Evolutionary conservation across 305 asterid species (phyloP), one percentile per base, ranked within the genome.

Genomic region (Rubia tinctorum): DNA sequence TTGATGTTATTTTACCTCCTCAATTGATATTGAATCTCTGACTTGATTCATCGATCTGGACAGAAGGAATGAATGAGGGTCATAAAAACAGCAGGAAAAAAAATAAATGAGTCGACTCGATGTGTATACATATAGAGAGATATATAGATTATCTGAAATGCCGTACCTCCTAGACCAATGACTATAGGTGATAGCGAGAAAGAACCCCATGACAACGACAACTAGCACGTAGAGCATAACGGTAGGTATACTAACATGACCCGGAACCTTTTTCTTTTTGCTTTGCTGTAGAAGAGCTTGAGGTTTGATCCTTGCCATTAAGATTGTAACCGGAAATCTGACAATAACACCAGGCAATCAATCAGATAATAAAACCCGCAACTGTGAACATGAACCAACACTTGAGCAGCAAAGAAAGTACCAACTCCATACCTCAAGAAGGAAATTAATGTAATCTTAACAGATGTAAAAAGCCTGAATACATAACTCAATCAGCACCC

Each of bases 281-380:
- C 98, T 95, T 85, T 90, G 99, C 68, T 82, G 95, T 72, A 95
- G 78, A 76, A 95, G 96, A 73, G 98, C 91, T 85, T 92, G 98
- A 74, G 98, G 99, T 73, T 95, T 95, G 86, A 95, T 95, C 89
- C 89, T 88, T 73, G 95, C 98, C 99, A 95, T 95, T 67, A 80
- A 45, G 34, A 51, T 75, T 20, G 30, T 22, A 64, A 25, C 51
- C 42, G n/a, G 45, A 30, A 74, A 70, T 51, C 49, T 53, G 10
- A 53, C 49, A 17, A 17, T 51, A 25, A 17, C 56, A 56, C 56
- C 58, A 42, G 18, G 37, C 27, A 42, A 43, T 20, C 53, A 43
- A 56, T 71, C 20, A 37, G 39, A 71, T 18, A 71, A 13, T n/a
- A 7, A 39, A 23, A n/a, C 18, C 25, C 3, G 20, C 22, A 37